Percentiles rank a stretch among this genome's conserved stretches.
Conservation (phyloP, 176 grass and related monocot genomes). For the Ensete glaucum region DNA sequence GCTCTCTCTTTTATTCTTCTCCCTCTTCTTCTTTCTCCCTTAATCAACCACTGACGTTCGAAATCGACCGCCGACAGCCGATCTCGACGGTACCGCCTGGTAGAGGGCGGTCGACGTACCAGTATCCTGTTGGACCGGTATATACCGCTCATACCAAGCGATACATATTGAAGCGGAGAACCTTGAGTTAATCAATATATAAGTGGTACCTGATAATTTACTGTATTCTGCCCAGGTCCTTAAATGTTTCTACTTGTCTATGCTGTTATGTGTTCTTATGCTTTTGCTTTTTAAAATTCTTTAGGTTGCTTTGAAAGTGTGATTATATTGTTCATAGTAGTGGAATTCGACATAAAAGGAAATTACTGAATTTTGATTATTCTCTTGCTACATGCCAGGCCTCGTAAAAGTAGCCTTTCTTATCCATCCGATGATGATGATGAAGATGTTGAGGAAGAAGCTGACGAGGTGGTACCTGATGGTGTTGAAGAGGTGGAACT, state of each 20-base stretch:
- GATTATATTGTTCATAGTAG: background rate
- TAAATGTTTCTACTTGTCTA: background rate
- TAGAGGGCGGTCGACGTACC: too few relatives aligned
- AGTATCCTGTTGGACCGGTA: too few relatives aligned
- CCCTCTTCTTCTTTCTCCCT: too few relatives aligned
- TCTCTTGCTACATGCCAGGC: conserved; percentile 27
- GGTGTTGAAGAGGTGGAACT: conserved; percentile 99
- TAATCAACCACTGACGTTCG: too few relatives aligned
- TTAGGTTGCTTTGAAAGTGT: background rate
- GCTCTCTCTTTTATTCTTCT: too few relatives aligned
- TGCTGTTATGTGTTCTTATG: background rate
- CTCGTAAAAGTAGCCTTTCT: conserved; percentile 83
- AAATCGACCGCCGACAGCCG: too few relatives aligned
- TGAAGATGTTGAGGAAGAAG: conserved; percentile 97
- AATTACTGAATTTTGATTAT: background rate
- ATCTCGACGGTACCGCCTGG: too few relatives aligned
- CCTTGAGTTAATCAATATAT: background rate
- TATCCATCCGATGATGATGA: conserved; percentile 94
- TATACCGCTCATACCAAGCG: too few relatives aligned
- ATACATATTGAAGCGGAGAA: too few relatives aligned
- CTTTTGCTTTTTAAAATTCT: background rate
- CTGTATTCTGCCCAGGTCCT: background rate
- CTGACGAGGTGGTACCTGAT: conserved; percentile 97
- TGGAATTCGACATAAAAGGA: background rate
- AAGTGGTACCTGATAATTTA: background rate